Percentiles rank a stretch among this genome's conserved stretches.
Evolutionary conservation across 2,329 filamentous ascomycete genomes (phyloP).

Genomic region (Fusarium sororula): DNA sequence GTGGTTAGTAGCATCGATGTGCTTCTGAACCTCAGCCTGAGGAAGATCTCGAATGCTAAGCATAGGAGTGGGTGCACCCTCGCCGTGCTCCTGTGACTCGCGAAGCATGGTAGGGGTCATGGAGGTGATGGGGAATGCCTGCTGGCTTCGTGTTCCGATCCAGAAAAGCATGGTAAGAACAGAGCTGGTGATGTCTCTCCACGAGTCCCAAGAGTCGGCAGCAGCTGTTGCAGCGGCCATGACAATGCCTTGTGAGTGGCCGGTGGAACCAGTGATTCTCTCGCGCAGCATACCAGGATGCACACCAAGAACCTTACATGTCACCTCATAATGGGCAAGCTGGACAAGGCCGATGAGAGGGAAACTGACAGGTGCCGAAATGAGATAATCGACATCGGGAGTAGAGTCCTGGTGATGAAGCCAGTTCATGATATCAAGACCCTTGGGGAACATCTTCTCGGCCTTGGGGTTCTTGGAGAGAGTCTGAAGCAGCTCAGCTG

Average conservation of each 20-base stretch:
- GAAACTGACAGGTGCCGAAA: conserved; percentile 94
- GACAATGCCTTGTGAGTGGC: conserved; percentile 96
- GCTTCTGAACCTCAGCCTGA: conserved; percentile 87
- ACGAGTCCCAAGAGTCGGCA: conserved; percentile 92
- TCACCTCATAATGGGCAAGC: conserved; percentile 93
- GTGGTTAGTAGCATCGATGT: conserved; percentile 96
- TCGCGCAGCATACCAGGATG: conserved; percentile 89
- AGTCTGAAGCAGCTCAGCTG: conserved; percentile 86
- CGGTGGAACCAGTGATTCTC: conserved; percentile 86
- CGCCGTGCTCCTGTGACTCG: conserved; percentile 92
- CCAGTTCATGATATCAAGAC: conserved; percentile 95
- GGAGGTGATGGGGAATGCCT: conserved; percentile 95
- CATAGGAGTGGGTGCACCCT: conserved; percentile 97
- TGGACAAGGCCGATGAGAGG: conserved; percentile 96
- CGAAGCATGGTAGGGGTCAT: conserved; percentile 89
- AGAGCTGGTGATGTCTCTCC: conserved; percentile 79
- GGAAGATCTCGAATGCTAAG: conserved; percentile 95
- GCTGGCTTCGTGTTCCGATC: conserved; percentile 97
- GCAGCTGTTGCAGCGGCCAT: conserved; percentile 92
- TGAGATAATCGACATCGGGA: conserved; percentile 92
- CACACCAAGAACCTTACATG: conserved; percentile 89
- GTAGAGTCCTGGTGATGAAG: conserved; percentile 88
- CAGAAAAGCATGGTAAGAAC: conserved; percentile 96
- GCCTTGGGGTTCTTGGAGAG: conserved; percentile 85
- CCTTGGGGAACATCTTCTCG: conserved; percentile 96